A percentile compares a stretch with the other conserved stretches of the same genome.
Conservation (phyloP, 176 grass and related monocot genomes). For the Triticum dicoccoides region DNA sequence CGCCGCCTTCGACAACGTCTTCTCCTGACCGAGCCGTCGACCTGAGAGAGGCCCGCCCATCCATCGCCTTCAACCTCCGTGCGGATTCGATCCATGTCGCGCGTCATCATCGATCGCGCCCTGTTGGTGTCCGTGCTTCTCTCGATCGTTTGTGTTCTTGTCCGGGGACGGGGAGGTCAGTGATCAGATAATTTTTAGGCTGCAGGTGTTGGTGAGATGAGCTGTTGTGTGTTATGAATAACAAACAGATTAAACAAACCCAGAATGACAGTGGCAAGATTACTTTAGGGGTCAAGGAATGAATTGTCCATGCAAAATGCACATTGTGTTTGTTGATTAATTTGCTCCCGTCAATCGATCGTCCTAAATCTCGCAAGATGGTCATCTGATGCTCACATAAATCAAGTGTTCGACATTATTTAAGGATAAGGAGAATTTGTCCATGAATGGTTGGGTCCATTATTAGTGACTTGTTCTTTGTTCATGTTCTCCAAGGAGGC, state of each 20-base stretch:
- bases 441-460: not conserved
- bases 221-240: constrained; percentile 30
- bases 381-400: not conserved
- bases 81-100: not conserved
- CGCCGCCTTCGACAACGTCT: constrained; percentile 79
- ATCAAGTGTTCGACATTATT: not conserved
- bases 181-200: constrained; percentile 30
- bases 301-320: not conserved
- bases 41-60: not conserved
- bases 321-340: not conserved
- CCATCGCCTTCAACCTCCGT: not conserved
- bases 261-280: not conserved
- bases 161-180: not conserved
- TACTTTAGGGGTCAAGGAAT: not conserved
- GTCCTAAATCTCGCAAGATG: not conserved
- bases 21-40: constrained; percentile 40
- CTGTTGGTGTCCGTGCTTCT: not conserved
- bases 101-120: not conserved
- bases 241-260: not conserved
- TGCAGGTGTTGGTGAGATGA: constrained; percentile 15
- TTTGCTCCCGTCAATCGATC: not conserved
- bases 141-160: not conserved
- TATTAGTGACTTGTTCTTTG: not conserved
- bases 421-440: not conserved
- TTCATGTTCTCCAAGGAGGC: not conserved